Evolutionary conservation across 1,284 basidiomycete species (phyloP), one percentile per base, ranked within the genome.

Genomic region (Ustilago lituana): DNA sequence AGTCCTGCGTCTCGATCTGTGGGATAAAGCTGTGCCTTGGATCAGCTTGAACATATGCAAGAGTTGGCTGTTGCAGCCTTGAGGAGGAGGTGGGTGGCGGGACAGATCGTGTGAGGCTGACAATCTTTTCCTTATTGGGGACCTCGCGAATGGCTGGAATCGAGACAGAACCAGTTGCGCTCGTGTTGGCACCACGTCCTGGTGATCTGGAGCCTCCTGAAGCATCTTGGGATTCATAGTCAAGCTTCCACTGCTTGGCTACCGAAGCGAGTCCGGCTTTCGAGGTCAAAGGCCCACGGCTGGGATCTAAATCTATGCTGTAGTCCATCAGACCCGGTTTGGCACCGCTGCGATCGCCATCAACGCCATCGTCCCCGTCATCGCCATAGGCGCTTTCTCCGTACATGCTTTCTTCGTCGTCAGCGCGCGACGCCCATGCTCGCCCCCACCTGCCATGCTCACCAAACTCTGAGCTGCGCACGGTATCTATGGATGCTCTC

Each of bases 381-480:
- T 53, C 54, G 15, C 54, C 65, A 32, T 55, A 62, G 3, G 58
- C 43, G 41, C 70, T 66, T 24, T 73, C 66, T 15, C 45, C 66
- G 44, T 68, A 70, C n/a, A 54, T 32, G 38, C 65, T 72, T 38
- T 77, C 75, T 36, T 78, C 76, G 37, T 77, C 76, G 14, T 78
- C 75, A 12, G 70, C 59, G 22, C 49, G 47, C 9, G 55, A 59
- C 14, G 70, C 56, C 76, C 76, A 78, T 1, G 76, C 76, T 1
- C 67, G 50, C 8, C 69, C 76, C 76, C 76, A 78, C 10, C 70
- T 44, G 2, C 76, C 76, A 29, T 73, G 55, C 31, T 73, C 73
- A 14, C 75, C 75, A 31, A 78, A 78, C 40, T 78, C 76, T 23
- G 71, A 71, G 31, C 69, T 74, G 36, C 73, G 65, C 11, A 78